Evolutionary conservation across 768 basidiomycete species (phyloP), one percentile per base, ranked within the genome.

Genomic region (Cystoderma amianthinum): DNA sequence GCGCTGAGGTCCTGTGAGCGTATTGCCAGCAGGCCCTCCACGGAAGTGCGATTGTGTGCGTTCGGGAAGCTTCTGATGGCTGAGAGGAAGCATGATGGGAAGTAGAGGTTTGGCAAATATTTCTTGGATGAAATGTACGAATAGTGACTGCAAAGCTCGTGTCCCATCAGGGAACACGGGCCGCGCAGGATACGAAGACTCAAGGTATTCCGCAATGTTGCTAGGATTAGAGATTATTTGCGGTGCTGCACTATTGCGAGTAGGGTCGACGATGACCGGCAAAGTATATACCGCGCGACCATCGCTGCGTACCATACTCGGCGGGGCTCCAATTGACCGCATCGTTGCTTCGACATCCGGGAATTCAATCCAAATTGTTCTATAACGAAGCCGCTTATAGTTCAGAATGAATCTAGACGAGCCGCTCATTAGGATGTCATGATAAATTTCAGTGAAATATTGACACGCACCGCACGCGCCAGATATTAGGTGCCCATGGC

Each of bases 401-500:
- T 88, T 88, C n/a, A 88, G 64, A 33, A 85, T 77, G 38, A 85
- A 74, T 36, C 84, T 85, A 41, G 23, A 39, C 22, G 39, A 15
- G 19, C 30, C 32, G 32, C 42, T 17, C 19, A 30, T 24, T 3
- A 38, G 19, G 10, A 28, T 30, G 17, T 22, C 12, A 47, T 17
- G 32, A 32, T 12, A 24, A 22, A 40, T 20, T n/a, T 12, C 15
- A 21, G 33, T 17, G 25, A 10, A 46, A n/a, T 21, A 24, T 11
- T 9, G 30, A 25, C 12, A 41, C 63, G 22, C 39, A 79, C 82
- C 85, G 65, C 47, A 87, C 72, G 33, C 81, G 69, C 84, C 84
- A 86, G 20, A 82, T 70, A 47, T 82, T 83, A 20, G 85, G 85
- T 39, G 79, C 78, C 84, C 84, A 87, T n/a, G 83, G 72, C 40